phyloP scores from a whole-genome alignment of 1,284 basidiomycete species.

The Ganoderma leucocontextum region DNA sequence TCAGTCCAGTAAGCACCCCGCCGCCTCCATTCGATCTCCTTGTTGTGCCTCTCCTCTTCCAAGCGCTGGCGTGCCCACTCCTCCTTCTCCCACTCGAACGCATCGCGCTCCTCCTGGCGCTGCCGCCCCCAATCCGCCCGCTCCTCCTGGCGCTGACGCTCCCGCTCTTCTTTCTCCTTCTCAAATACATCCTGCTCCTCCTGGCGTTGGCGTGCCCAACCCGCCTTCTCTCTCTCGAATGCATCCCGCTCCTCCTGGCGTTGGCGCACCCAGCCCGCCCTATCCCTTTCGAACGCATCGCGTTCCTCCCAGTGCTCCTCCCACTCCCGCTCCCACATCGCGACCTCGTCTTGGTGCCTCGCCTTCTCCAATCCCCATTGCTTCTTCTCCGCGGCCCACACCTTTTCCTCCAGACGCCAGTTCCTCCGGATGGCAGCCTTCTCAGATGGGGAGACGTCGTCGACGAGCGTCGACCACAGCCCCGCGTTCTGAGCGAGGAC shows the following conservation, averaged over 20 bases:
- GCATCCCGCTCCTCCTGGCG: background rate
- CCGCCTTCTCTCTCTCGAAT: constrained; percentile 1
- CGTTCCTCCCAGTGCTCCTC: background rate
- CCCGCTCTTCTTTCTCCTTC: background rate
- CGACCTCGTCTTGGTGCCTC: constrained; percentile 8
- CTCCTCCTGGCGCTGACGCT: constrained; percentile 3
- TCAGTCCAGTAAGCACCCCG: constrained; percentile 30
- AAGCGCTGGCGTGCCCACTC: constrained; percentile 2
- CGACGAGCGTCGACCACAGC: constrained; percentile 2
- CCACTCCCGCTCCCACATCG: background rate
- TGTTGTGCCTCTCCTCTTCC: constrained; percentile 23
- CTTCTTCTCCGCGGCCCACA: background rate
- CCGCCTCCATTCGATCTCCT: constrained; percentile 24
- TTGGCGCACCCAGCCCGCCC: too few species aligned
- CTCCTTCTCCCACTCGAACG: constrained; percentile 8
- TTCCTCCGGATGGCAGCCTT: background rate
- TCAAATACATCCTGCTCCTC: background rate
- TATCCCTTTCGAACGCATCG: background rate
- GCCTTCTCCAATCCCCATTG: constrained; percentile 6
- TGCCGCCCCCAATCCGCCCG: background rate
- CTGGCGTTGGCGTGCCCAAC: background rate
- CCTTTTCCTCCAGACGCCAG: constrained; percentile 2
- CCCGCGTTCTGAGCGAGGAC: constrained; percentile 3
- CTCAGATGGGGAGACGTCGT: background rate
- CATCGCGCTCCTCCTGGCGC: constrained; percentile 2